Conservation (phyloP, 2,329 filamentous ascomycete genomes). For the Lecanicillium sp. region DNA sequence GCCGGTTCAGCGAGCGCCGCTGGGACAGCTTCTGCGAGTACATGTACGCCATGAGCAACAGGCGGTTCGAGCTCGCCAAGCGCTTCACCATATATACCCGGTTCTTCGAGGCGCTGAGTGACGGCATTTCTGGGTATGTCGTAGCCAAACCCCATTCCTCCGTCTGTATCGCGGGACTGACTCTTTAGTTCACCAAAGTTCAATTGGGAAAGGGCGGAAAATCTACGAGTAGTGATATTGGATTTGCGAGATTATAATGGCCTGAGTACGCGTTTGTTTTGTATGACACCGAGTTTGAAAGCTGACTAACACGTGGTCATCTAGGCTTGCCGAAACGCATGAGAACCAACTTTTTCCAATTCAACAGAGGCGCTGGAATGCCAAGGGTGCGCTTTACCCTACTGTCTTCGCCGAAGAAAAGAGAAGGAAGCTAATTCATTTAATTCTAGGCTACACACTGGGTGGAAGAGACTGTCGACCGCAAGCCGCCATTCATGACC, state of each 20-base stretch:
- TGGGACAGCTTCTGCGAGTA: not conserved
- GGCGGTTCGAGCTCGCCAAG: not conserved
- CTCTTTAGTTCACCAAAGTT: slow-evolving; percentile 37
- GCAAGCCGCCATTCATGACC: slow-evolving; percentile 47
- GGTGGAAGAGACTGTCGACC: slow-evolving; percentile 55
- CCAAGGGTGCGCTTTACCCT: no score
- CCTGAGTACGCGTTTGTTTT: slow-evolving; percentile 37
- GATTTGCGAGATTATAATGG: slow-evolving; percentile 46
- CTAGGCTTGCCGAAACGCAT: not conserved
- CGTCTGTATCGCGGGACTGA: no score
- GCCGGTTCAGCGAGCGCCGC: not conserved
- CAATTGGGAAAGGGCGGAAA: slow-evolving; percentile 49
- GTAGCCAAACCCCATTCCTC: no score
- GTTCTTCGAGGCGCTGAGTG: slow-evolving; percentile 3
- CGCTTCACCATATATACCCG: slow-evolving; percentile 1
- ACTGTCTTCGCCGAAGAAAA: no score
- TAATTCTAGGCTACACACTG: no score
- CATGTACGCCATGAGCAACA: not conserved
- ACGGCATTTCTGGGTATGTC: slow-evolving; percentile 3
- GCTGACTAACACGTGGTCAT: not conserved
- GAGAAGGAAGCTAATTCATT: no score
- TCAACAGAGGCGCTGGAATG: no score
- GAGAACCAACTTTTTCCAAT: slow-evolving; percentile 2
- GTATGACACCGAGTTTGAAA: not conserved
- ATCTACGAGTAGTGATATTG: slow-evolving; percentile 41